phyloP scores from a whole-genome alignment of 1,139 yeast species.

The Debaryomyces sp. region DNA sequence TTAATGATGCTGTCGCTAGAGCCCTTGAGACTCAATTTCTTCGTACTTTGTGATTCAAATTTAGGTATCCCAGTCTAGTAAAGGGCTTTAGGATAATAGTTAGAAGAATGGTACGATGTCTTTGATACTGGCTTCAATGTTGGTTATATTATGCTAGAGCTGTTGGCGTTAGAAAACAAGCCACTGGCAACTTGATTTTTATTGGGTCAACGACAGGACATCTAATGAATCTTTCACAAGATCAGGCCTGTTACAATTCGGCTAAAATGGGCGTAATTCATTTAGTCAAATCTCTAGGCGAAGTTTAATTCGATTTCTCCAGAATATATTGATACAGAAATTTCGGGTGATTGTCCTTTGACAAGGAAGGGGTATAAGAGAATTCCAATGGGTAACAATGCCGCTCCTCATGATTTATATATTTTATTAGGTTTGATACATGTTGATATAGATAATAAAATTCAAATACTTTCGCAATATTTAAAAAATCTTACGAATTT shows the following conservation, averaged over 20 bases:
- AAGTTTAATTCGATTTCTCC: slow-evolving; percentile 57
- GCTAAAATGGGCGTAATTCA: slow-evolving; percentile 61
- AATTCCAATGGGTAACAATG: not conserved
- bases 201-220: slow-evolving; percentile 70
- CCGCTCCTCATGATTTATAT: not conserved
- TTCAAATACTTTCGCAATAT: no score
- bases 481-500: no score
- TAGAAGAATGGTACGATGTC: no score
- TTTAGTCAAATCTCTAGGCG: slow-evolving; percentile 54
- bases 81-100: no score
- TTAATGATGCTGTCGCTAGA: slow-evolving; percentile 13
- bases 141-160: slow-evolving; percentile 60
- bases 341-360: not conserved
- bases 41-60: slow-evolving; percentile 17
- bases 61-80: slow-evolving; percentile 22
- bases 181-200: slow-evolving; percentile 57
- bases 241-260: slow-evolving; percentile 59
- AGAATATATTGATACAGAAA: slow-evolving; percentile 52
- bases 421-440: not conserved
- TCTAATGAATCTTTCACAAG: slow-evolving; percentile 57
- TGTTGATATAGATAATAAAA: slow-evolving; percentile 17
- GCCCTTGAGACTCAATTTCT: slow-evolving; percentile 11
- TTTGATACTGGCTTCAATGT: slow-evolving; percentile 57
- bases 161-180: slow-evolving; percentile 51
- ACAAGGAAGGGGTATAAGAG: slow-evolving; percentile 20